Evolutionary conservation across 163 green algal genomes (phyloP).

Genomic region (Chlorella variabilis): DNA sequence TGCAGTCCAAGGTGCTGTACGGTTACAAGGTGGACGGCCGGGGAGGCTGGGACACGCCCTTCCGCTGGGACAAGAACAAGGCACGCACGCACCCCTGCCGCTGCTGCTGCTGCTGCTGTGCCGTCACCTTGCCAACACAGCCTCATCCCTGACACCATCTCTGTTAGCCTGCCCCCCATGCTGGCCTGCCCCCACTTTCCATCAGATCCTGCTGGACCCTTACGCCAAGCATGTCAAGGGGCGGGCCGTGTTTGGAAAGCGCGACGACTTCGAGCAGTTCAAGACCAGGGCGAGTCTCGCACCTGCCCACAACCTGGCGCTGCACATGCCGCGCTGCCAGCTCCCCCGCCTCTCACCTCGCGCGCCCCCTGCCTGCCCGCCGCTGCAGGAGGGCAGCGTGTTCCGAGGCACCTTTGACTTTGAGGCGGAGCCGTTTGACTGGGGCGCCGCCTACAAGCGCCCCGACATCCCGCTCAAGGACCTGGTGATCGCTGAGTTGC

Average conservation of each 20-base stretch:
- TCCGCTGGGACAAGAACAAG: conserved; percentile 54
- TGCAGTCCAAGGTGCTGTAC: conserved; percentile 80
- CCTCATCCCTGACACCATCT: too few relatives aligned
- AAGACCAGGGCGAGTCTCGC: conserved; percentile 45
- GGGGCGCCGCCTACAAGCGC: conserved; percentile 75
- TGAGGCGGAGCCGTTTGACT: conserved; percentile 87
- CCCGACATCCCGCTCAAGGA: conserved; percentile 75
- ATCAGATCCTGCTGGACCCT: conserved; percentile 89
- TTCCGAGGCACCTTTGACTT: conserved; percentile 95
- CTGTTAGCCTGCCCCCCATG: background rate
- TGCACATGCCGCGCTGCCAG: too few relatives aligned
- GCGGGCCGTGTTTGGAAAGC: conserved; percentile 74
- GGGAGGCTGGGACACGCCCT: conserved; percentile 83
- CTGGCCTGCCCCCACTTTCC: background rate
- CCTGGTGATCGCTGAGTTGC: conserved; percentile 91
- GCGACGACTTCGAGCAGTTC: conserved; percentile 83
- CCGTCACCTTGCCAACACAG: background rate
- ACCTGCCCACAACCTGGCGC: background rate
- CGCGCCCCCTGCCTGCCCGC: too few relatives aligned
- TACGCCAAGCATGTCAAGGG: conserved; percentile 90
- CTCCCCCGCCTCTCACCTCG: too few relatives aligned
- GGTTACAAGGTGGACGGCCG: conserved; percentile 84
- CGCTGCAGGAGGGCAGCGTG: conserved; percentile 71
- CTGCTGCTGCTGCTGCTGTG: background rate
- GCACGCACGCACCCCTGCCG: conserved; percentile 58